Percentiles rank a stretch among this genome's conserved stretches.
Conservation (phyloP, 2,329 filamentous ascomycete genomes). For the Pseudogymnoascus sp. region DNA sequence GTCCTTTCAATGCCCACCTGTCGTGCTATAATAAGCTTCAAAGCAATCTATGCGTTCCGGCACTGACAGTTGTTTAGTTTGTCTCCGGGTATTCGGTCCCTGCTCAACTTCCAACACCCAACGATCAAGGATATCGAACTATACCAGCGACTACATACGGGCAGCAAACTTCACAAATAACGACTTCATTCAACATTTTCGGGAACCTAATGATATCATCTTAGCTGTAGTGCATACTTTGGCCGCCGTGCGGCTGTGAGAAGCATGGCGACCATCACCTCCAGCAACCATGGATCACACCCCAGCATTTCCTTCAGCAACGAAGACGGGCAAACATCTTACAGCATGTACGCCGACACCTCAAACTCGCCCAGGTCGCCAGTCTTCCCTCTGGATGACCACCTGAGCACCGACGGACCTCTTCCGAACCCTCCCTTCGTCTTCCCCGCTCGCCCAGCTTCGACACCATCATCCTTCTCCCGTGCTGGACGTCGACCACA, state of each 20-base stretch:
- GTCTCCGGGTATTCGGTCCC: constrained; percentile 3
- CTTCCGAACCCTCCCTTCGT: constrained; percentile 58
- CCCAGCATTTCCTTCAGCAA: constrained; percentile 12
- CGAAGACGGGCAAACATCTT: constrained; percentile 1
- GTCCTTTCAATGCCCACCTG: neutral
- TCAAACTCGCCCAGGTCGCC: constrained; percentile 11
- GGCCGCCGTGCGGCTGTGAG: constrained; percentile 14
- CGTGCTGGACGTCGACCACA: constrained; percentile 42
- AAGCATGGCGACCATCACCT: constrained; percentile 15
- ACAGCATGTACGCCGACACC: constrained; percentile 8
- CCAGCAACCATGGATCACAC: constrained; percentile 11
- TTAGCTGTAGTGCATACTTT: constrained; percentile 9
- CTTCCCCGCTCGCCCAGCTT: constrained; percentile 48
- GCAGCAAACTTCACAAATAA: neutral
- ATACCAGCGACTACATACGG: neutral
- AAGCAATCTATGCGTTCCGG: constrained; percentile 5
- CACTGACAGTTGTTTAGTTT: constrained; percentile 9
- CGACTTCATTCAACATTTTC: neutral
- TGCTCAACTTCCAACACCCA: constrained; percentile 5
- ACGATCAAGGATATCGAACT: neutral
- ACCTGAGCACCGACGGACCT: constrained; percentile 26
- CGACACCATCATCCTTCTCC: constrained; percentile 41
- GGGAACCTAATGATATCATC: constrained; percentile 13
- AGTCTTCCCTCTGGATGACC: neutral
- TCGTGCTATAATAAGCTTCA: neutral